These are phyloP conservation scores for Tilletia setariae DNA, from an alignment of 1,284 basidiomycete genomes.

Conservation along the genomic window DNA sequence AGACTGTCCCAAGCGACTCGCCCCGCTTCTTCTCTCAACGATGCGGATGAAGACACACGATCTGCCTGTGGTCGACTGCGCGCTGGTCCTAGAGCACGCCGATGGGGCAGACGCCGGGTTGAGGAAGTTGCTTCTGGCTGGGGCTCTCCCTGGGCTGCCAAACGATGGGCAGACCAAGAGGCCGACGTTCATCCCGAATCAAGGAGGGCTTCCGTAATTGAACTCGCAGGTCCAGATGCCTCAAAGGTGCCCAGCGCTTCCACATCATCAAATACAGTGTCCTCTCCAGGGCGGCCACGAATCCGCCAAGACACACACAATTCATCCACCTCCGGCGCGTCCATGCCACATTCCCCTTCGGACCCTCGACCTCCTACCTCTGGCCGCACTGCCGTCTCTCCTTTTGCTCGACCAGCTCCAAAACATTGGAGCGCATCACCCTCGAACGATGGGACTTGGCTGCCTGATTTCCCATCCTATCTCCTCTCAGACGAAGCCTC, in stretches of 20 bases:
- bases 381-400: not conserved
- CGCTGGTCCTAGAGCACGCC: not conserved
- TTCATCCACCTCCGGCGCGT: too few species aligned
- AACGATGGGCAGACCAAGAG: conserved; percentile 38
- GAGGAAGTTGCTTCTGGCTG: conserved; percentile 12
- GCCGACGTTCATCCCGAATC: conserved; percentile 21
- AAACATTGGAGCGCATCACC: not conserved
- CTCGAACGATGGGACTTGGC: not conserved
- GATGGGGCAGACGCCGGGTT: not conserved
- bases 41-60: conserved; percentile 1
- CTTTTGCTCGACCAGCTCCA: not conserved
- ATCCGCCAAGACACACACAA: too few species aligned
- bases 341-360: too few species aligned
- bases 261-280: too few species aligned
- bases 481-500: conserved; percentile 31
- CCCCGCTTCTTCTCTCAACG: not conserved
- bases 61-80: not conserved
- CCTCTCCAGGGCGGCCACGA: too few species aligned
- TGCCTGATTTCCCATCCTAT: conserved; percentile 11
- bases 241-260: not conserved
- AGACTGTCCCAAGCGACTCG: not conserved
- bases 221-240: too few species aligned
- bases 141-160: conserved; percentile 9
- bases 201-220: not conserved
- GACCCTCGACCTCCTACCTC: too few species aligned